A percentile compares a stretch with the other conserved stretches of the same genome.
Conservation (phyloP, 208 protist species). For the Herpetomonas samuelpessoai region DNA sequence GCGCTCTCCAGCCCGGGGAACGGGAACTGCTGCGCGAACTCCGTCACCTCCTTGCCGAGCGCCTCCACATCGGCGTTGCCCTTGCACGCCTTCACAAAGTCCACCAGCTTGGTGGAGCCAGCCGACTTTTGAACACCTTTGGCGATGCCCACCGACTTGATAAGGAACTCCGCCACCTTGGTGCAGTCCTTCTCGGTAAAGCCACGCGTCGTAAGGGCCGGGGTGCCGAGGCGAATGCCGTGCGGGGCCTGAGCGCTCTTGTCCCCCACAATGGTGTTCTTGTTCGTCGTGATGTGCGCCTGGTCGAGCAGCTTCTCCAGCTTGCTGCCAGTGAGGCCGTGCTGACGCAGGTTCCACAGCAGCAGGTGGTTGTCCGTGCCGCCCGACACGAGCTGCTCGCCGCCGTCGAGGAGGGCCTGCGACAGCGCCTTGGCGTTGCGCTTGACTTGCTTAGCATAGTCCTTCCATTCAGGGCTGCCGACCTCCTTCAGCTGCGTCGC, state of each 20-base stretch:
- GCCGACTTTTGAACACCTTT: conserved; percentile 61
- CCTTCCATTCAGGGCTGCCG: conserved; percentile 88
- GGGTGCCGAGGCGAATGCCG: conserved; percentile 95
- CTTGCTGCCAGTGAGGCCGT: conserved; percentile 95
- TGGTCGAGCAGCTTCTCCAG: conserved; percentile 95
- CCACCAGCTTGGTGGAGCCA: conserved; percentile 69
- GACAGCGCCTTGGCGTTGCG: conserved; percentile 91
- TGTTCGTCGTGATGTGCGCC: conserved; percentile 95
- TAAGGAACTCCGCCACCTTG: conserved; percentile 90
- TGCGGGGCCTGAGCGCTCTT: conserved; percentile 90
- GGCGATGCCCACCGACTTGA: conserved; percentile 78
- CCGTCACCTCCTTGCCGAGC: conserved; percentile 79
- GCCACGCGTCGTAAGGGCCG: conserved; percentile 95
- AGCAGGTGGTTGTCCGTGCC: conserved; percentile 99
- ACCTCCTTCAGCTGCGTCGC: conserved; percentile 97
- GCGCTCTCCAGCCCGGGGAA: conserved; percentile 80
- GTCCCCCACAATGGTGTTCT: conserved; percentile 97
- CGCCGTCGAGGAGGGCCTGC: conserved; percentile 62
- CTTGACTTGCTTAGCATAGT: conserved; percentile 94
- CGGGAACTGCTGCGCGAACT: conserved; percentile 68
- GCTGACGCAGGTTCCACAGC: conserved; percentile 96
- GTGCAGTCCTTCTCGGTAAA: conserved; percentile 91
- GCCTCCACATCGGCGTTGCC: conserved; percentile 38
- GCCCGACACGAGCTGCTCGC: conserved; percentile 93
- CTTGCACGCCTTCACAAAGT: conserved; percentile 62